Conservation (phyloP, 495 filamentous ascomycete species). For the Trichocladium uniseriatum region DNA sequence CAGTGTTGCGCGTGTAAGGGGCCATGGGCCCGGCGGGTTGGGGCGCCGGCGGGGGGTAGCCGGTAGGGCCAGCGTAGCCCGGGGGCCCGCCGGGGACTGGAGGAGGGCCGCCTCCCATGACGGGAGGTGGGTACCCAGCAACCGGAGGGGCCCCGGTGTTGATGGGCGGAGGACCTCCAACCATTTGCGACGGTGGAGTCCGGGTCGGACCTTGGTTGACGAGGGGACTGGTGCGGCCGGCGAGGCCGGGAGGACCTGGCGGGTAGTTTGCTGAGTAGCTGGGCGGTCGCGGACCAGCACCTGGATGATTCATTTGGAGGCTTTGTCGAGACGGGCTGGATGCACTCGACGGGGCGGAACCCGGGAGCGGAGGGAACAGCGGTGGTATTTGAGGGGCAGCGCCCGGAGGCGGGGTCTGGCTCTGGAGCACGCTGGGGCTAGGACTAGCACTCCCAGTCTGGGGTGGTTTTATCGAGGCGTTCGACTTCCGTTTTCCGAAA, state of each 20-base stretch:
- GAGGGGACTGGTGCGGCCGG: constrained; percentile 43
- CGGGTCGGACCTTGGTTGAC: constrained; percentile 38
- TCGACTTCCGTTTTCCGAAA: constrained; percentile 48
- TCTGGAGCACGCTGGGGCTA: constrained; percentile 32
- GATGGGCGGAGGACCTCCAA: constrained; percentile 62
- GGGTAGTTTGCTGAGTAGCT: constrained; percentile 61
- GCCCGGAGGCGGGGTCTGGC: constrained; percentile 28
- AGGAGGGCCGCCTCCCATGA: constrained; percentile 45
- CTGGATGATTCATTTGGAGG: constrained; percentile 50
- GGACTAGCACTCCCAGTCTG: constrained; percentile 6
- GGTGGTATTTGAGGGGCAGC: constrained; percentile 40
- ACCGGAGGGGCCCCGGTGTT: constrained; percentile 51
- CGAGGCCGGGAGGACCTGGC: constrained; percentile 42
- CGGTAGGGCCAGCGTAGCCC: constrained; percentile 28
- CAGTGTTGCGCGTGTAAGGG: constrained; percentile 46
- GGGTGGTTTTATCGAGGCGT: constrained; percentile 36
- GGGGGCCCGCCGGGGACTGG: constrained; percentile 45
- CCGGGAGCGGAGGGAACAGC: constrained; percentile 34
- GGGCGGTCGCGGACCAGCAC: constrained; percentile 54
- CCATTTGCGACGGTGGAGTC: constrained; percentile 51
- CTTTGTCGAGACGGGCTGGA: constrained; percentile 41
- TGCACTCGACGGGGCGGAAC: constrained; percentile 33
- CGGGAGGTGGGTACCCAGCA: constrained; percentile 43
- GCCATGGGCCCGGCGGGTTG: constrained; percentile 31
- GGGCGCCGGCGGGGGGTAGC: constrained; percentile 37